phyloP scores from a whole-genome alignment of 148 eudicot species.

The Silene uniflora region DNA sequence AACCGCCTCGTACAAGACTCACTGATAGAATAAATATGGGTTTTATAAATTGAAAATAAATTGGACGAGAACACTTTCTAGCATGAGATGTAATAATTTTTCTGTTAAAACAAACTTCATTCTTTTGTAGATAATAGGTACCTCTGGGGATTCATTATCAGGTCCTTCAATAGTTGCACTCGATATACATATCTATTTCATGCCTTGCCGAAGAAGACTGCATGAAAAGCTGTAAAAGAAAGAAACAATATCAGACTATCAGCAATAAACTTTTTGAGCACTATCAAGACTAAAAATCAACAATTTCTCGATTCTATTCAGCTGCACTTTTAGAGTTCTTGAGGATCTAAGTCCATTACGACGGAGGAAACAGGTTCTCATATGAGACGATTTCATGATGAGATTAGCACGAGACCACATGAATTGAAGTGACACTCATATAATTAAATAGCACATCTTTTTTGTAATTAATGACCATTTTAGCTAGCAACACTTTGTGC shows the following conservation, averaged over 20 bases:
- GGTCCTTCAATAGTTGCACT: conserved; percentile 33
- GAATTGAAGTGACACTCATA: too few relatives aligned
- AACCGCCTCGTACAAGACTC: too few relatives aligned
- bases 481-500: too few relatives aligned
- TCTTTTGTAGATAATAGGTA: conserved; percentile 23
- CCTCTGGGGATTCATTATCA: conserved; percentile 63
- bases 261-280: background rate
- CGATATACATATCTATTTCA: conserved; percentile 85
- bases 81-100: conserved; percentile 21
- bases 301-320: too few relatives aligned
- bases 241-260: background rate
- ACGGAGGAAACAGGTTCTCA: too few relatives aligned
- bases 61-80: conserved; percentile 19
- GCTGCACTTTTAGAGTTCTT: too few relatives aligned
- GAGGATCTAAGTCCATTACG: too few relatives aligned
- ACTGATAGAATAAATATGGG: background rate
- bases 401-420: too few relatives aligned
- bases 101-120: conserved; percentile 9
- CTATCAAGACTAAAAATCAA: background rate
- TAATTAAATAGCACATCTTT: too few relatives aligned
- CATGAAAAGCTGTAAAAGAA: conserved; percentile 66
- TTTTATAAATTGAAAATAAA: background rate
- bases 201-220: conserved; percentile 89
- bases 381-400: too few relatives aligned
- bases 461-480: too few relatives aligned